These are phyloP conservation scores for Picochlorum sp. DNA, from an alignment of 139 green algal genomes.

Conservation along the genomic window DNA sequence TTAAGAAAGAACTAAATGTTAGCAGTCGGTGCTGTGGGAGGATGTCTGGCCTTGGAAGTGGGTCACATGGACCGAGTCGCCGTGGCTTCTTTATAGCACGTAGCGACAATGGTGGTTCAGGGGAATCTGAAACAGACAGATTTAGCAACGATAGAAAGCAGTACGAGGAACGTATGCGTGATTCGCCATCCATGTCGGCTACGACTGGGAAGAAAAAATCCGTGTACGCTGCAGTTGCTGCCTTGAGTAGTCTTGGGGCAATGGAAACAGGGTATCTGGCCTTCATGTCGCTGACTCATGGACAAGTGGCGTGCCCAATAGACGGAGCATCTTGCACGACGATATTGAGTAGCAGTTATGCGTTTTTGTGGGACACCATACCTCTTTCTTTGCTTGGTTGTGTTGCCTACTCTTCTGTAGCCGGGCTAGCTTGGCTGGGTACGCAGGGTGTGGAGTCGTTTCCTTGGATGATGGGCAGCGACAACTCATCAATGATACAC, in stretches of 20 bases:
- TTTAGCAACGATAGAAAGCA: too few species aligned
- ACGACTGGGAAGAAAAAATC: too few species aligned
- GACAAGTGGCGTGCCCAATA: slow-evolving; percentile 47
- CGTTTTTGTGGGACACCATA: slow-evolving; percentile 51
- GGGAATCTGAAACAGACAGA: too few species aligned
- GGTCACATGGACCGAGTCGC: too few species aligned
- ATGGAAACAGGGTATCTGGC: slow-evolving; percentile 76
- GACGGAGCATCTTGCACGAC: slow-evolving; percentile 43
- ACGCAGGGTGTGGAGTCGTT: too few species aligned
- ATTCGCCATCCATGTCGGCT: too few species aligned
- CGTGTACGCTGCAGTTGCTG: slow-evolving; percentile 22
- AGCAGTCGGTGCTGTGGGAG: too few species aligned
- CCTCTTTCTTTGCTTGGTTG: slow-evolving; percentile 45
- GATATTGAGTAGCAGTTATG: slow-evolving; percentile 61
- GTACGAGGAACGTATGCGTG: too few species aligned
- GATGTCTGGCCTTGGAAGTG: too few species aligned
- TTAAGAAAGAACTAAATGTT: too few species aligned
- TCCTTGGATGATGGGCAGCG: neutral
- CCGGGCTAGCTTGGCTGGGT: slow-evolving; percentile 17
- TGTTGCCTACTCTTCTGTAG: slow-evolving; percentile 48
- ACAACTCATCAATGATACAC: neutral
- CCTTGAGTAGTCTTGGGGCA: slow-evolving; percentile 33
- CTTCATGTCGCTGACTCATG: slow-evolving; percentile 46
- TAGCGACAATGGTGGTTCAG: too few species aligned
- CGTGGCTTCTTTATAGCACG: too few species aligned